phyloP scores from a whole-genome alignment of 2,329 filamentous ascomycete genomes.

The Fonsecaea pedrosoi region DNA sequence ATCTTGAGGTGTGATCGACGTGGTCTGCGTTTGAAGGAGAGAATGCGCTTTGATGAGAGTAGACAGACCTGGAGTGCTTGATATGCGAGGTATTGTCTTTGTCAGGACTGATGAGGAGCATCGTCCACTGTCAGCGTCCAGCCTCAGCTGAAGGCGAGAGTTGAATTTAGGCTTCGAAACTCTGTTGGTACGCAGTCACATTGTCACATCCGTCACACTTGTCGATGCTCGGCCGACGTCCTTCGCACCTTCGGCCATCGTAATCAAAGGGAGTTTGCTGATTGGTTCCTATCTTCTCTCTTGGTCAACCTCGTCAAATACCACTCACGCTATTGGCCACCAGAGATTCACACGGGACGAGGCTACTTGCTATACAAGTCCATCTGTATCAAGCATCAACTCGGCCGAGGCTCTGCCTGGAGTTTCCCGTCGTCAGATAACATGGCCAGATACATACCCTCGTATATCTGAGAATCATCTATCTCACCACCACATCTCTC shows the following conservation, averaged over 20 bases:
- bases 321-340: neutral
- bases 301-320: neutral
- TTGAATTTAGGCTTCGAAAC: too few species aligned
- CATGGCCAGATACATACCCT: neutral
- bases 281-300: too few species aligned
- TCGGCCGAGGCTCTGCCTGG: conserved; percentile 6
- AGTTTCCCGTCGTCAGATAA: conserved; percentile 2
- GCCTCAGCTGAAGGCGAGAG: too few species aligned
- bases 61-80: neutral
- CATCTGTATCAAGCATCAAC: neutral
- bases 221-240: too few species aligned
- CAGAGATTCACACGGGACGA: neutral
- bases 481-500: neutral
- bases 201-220: too few species aligned
- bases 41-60: neutral
- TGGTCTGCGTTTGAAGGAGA: neutral
- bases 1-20: neutral
- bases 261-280: too few species aligned
- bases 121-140: too few species aligned
- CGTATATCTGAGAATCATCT: neutral
- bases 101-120: too few species aligned
- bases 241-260: too few species aligned
- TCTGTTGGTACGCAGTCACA: too few species aligned
- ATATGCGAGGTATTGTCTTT: neutral
- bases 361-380: neutral